Base-by-base conservation (phyloP, 192 early-diverging fungal genomes). In the Jimgerdemannia lactiflua region DNA sequence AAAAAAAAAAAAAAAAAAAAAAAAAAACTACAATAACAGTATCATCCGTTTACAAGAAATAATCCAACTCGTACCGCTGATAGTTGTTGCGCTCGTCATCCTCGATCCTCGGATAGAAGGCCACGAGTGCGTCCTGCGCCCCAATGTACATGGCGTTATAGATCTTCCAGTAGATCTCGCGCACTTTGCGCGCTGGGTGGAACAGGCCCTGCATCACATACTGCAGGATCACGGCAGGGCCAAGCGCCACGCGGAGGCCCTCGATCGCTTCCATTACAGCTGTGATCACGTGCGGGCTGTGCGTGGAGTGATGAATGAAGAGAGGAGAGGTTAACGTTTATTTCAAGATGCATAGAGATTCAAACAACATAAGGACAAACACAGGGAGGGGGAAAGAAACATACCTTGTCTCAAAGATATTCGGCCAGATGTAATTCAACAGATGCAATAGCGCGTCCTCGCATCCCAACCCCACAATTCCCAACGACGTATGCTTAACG, bases 101-200 rank as follows among this genome's bases (percentile, higher is more conserved):
- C 72, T 98, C 96, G 49, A 98, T 90, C 29, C 93, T 80, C 14
- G 98, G 97, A 74, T 98, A 99, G 71, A 86, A 98, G 3, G 96
- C 91, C 39, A 98, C 95, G 66, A 99, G 80, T 6, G 93, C 92
- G 69, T 96, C 97, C 83, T 99, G 97, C 40, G 89, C 83, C 4
- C 89, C 92, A 74, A 99, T 94, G 74, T 98, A 99, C 77, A 97
- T 78, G 78, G 93, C 93, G 82, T 99, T 99, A 86, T 96, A 99
- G 76, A 99, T 95, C 76, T 94, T 97, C 98, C 98, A 99, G 81
- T 99, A 99, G 18, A 99, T 92, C 80, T 99, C 96, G 18, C 98
- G 88, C 4, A 99, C 96, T 71, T 94, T 91, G 8, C 97, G 78
- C 3, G 98, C 97, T 3, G 98, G 98, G 71, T 99, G 98, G 90